A percentile compares a stretch with the other conserved stretches of the same genome.
These are phyloP conservation scores for Nigrospora oryzae DNA, from an alignment of 2,329 filamentous ascomycete species.

Conservation along the genomic window DNA sequence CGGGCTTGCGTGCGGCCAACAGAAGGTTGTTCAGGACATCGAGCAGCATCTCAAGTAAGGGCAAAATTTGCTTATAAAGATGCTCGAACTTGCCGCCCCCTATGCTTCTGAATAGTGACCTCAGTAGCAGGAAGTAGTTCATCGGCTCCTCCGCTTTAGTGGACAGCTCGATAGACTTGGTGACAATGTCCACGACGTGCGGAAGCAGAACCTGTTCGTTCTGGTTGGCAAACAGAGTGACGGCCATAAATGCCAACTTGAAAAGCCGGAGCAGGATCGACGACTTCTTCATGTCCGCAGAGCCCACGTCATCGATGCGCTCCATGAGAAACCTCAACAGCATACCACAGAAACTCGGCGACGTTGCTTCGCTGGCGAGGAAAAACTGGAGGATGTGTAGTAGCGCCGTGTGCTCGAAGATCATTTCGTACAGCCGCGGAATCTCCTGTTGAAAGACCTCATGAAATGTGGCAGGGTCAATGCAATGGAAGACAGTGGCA, in stretches of 20 bases:
- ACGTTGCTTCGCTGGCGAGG: slow-evolving; percentile 96
- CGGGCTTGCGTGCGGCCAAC: slow-evolving; percentile 79
- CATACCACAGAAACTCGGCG: slow-evolving; percentile 96
- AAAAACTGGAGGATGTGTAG: slow-evolving; percentile 97
- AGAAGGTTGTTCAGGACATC: slow-evolving; percentile 95
- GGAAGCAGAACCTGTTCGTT: slow-evolving; percentile 94
- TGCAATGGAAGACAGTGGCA: slow-evolving; percentile 95
- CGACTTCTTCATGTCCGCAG: slow-evolving; percentile 82
- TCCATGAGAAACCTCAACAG: slow-evolving; percentile 95
- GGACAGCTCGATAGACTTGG: slow-evolving; percentile 91
- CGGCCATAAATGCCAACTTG: slow-evolving; percentile 98
- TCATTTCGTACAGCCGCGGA: slow-evolving; percentile 92
- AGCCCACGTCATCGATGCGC: slow-evolving; percentile 89
- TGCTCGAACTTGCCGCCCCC: slow-evolving; percentile 96
- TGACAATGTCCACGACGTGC: slow-evolving; percentile 95
- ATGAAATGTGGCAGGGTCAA: slow-evolving; percentile 96
- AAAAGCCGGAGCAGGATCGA: slow-evolving; percentile 90
- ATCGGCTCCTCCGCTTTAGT: slow-evolving; percentile 95
- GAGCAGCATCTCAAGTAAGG: slow-evolving; percentile 91
- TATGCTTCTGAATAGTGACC: slow-evolving; percentile 92
- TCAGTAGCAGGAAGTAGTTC: slow-evolving; percentile 93
- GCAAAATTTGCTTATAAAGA: slow-evolving; percentile 95
- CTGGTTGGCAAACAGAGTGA: slow-evolving; percentile 87
- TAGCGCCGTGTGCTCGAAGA: slow-evolving; percentile 90
- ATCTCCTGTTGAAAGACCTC: slow-evolving; percentile 98